Conservation (phyloP, 2,329 filamentous ascomycete genomes). For the Hypoxylon sp. region DNA sequence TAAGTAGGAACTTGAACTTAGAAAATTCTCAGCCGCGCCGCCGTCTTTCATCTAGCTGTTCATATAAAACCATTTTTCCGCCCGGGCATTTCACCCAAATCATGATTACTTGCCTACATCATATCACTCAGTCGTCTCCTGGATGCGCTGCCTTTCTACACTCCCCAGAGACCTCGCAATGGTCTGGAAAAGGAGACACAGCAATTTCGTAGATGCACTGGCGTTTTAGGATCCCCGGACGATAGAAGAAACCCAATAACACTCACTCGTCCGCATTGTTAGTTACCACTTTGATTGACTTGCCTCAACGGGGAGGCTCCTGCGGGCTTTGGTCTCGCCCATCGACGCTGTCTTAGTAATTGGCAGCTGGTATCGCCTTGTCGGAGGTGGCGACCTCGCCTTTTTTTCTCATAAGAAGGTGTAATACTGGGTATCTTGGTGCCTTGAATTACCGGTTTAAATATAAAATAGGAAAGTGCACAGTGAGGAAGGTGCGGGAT, state of each 20-base stretch:
- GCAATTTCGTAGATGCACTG: conserved; percentile 26
- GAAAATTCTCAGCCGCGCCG: conserved; percentile 45
- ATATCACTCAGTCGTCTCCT: conserved; percentile 1
- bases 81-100: conserved; percentile 7
- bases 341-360: conserved; percentile 15
- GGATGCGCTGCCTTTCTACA: conserved; percentile 3
- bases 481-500: conserved; percentile 21
- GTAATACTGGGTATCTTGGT: conserved; percentile 1
- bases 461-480: conserved; percentile 18
- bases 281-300: conserved; percentile 5
- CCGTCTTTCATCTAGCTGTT: conserved; percentile 9
- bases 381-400: conserved; percentile 15
- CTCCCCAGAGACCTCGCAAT: conserved; percentile 5
- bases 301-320: conserved; percentile 10
- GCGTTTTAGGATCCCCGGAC: conserved; percentile 15
- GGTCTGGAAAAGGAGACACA: conserved; percentile 12
- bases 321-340: conserved; percentile 27
- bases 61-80: conserved; percentile 18
- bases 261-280: conserved; percentile 1
- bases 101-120: conserved; percentile 7
- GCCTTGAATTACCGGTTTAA: background rate
- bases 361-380: conserved; percentile 12
- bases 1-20: conserved; percentile 10
- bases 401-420: conserved; percentile 10
- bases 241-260: conserved; percentile 12